Percentiles rank a stretch among this genome's conserved stretches.
phyloP scores from a whole-genome alignment of 768 basidiomycete species.

The Pholiota molesta region DNA sequence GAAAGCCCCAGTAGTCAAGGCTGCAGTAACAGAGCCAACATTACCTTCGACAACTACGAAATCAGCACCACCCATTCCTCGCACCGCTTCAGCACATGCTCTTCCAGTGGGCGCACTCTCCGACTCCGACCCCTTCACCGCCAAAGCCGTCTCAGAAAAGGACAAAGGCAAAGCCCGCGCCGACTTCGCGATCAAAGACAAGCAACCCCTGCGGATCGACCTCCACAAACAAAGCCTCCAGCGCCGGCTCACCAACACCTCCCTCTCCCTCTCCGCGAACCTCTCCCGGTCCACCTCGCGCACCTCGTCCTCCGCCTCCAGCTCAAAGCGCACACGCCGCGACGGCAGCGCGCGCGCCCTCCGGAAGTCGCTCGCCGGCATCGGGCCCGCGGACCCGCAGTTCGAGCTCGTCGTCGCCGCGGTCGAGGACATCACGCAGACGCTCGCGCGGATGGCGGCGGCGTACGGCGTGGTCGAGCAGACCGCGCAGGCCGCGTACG shows the following conservation, averaged over 20 bases:
- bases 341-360: background rate
- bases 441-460: conserved; percentile 10
- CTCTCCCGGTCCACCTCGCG: conserved; percentile 1
- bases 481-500: conserved; percentile 15
- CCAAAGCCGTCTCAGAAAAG: background rate
- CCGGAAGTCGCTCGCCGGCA: background rate
- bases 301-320: conserved; percentile 2
- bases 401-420: conserved; percentile 13
- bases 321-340: background rate
- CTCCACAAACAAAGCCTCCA: conserved; percentile 16
- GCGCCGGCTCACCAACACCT: conserved; percentile 8
- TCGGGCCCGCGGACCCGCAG: background rate
- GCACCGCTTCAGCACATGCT: background rate
- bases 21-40: background rate
- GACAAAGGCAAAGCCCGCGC: conserved; percentile 17
- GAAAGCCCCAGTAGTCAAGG: background rate
- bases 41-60: background rate
- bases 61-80: background rate
- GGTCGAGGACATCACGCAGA: conserved; percentile 6
- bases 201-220: conserved; percentile 18
- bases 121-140: conserved; percentile 19
- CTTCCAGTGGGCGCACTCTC: background rate
- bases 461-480: conserved; percentile 16
- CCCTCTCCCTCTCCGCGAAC: background rate
- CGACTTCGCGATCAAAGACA: conserved; percentile 2